Evolutionary conservation across 306 rosid genomes (phyloP).

Genomic region (Cicer judaicum): DNA sequence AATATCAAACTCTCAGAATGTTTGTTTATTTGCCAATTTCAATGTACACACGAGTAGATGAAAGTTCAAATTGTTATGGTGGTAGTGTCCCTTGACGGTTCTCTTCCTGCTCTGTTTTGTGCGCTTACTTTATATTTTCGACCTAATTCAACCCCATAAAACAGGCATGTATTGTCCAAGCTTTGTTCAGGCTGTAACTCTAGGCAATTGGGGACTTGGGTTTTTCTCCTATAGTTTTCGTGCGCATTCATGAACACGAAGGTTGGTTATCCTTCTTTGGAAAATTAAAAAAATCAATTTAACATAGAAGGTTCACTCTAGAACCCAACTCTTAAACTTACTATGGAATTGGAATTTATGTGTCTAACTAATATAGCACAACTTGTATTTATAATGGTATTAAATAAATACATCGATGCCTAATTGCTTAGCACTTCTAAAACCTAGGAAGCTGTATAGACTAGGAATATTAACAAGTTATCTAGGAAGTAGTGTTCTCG

Average conservation of each 20-base stretch:
- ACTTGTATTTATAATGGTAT: too few relatives aligned
- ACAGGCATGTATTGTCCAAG: background rate
- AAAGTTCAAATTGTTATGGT: slow-evolving; percentile 6
- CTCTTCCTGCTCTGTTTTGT: background rate
- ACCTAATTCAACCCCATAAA: background rate
- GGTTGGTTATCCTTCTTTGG: slow-evolving; percentile 25
- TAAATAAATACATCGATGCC: too few relatives aligned
- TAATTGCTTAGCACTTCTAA: too few relatives aligned
- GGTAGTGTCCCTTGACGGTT: slow-evolving; percentile 8
- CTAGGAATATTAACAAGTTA: too few relatives aligned
- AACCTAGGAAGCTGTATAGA: too few relatives aligned
- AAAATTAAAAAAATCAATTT: slow-evolving; percentile 1
- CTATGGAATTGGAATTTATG: too few relatives aligned
- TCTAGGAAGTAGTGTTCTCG: too few relatives aligned
- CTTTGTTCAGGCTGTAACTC: background rate
- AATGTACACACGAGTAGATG: background rate
- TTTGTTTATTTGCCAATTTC: slow-evolving; percentile 32
- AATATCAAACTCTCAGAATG: background rate
- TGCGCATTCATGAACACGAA: background rate
- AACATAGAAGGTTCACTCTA: background rate
- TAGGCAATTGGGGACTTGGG: background rate
- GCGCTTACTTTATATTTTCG: background rate
- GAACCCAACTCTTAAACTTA: background rate
- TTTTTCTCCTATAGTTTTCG: background rate
- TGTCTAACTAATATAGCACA: too few relatives aligned